These are phyloP conservation scores for Colletotrichum lini DNA, from an alignment of 2,329 filamentous ascomycete species.

Conservation along the genomic window DNA sequence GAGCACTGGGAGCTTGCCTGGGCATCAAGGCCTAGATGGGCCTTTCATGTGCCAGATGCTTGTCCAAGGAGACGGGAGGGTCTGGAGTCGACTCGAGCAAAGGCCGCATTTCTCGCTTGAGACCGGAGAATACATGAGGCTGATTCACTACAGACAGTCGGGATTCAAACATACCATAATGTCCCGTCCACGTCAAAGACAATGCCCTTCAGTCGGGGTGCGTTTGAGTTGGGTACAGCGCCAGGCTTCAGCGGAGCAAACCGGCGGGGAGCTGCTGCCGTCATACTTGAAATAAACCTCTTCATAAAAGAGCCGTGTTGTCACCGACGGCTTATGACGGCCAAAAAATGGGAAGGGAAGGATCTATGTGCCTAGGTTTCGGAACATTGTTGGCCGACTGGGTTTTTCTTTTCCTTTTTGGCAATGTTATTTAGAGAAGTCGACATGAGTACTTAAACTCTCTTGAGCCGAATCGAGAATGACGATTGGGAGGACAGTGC, in stretches of 20 bases:
- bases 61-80: too few species aligned
- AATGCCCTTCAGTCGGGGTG: constrained; percentile 69
- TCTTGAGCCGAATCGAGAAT: neutral
- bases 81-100: neutral
- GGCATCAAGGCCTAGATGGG: neutral
- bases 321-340: neutral
- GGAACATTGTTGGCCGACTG: neutral
- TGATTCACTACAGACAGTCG: neutral
- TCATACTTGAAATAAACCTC: constrained; percentile 60
- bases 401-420: too few species aligned
- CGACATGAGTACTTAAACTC: constrained; percentile 6
- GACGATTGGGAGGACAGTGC: constrained; percentile 15
- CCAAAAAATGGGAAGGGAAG: neutral
- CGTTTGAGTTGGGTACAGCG: constrained; percentile 48
- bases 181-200: constrained; percentile 98
- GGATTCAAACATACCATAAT: constrained; percentile 76
- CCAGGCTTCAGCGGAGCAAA: constrained; percentile 70
- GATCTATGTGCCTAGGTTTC: neutral
- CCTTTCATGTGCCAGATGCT: neutral
- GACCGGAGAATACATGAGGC: neutral
- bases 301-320: constrained; percentile 28
- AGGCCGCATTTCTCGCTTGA: neutral
- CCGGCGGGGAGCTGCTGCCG: constrained; percentile 56
- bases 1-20: neutral
- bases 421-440: constrained; percentile 9